Base-by-base conservation (phyloP, 1,284 basidiomycete species). In the Cystobasidiaceae sp. region DNA sequence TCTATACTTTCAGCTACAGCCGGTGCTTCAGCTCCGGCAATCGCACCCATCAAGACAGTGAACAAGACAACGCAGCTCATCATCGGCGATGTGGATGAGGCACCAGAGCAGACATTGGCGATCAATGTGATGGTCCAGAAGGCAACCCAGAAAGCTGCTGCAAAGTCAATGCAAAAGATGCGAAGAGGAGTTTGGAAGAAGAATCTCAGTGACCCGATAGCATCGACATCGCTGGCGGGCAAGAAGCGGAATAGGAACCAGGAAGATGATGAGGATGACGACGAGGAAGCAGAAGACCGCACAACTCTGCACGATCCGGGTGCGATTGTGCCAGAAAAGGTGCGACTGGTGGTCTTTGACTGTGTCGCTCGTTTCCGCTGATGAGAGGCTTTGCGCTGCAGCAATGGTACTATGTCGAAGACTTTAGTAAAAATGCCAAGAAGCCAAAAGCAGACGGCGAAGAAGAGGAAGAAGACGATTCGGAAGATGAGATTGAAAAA, bases 91-190 rank as follows among this genome's bases (percentile, higher is more conserved):
- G 21, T 23, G 37, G 61, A 64, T 44, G 52, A 64, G 44, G 41
- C 23, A 23, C 61, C 61, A 21, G 32, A 46, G 11, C 21, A 64
- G 13, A 37, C 51, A 9, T 15, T 64, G 8, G n/a, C 17, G 11
- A 34, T 64, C 21, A 44, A 64, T 32, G 52, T 64, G 19, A 17
- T 44, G 50, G 44, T 64, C 11, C 61, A 64, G 34, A 64, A 64
- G 45, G 61, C 61, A 25, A 51, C 48, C 23, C 61, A 64, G 32
- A 64, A 64, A 49, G 61, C 61, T 27, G 32, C 41, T 45, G 51
- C 33, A n/a, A 64, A 56, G 41, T 41, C 33, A 11, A 55, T 64
- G 51, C 51, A 56, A 30, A 64, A 64, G 33, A 64, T 64, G 61
- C 44, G 61, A 28, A 55, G 30, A 15, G 61, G 61, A 19, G 27